Percentiles rank a stretch among this genome's conserved stretches.
Conservation (phyloP, 1,139 yeast genomes). For the Petasospora rhodanensis region DNA sequence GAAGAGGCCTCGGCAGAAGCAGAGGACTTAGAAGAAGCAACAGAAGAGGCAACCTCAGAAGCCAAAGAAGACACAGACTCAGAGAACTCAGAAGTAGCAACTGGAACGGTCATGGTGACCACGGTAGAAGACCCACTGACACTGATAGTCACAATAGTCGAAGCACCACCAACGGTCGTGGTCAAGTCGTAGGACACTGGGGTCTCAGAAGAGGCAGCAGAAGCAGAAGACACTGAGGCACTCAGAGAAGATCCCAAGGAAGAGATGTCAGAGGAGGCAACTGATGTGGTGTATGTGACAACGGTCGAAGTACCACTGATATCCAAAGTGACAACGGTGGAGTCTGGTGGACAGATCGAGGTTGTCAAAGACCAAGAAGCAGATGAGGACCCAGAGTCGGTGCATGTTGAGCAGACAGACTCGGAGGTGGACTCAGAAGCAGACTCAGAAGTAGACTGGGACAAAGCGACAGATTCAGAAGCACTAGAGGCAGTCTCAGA, state of each 20-base stretch:
- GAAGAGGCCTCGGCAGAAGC: conserved; percentile 5
- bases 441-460: background rate
- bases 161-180: no score
- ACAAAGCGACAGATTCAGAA: background rate
- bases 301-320: background rate
- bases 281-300: no score
- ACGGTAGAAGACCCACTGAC: background rate
- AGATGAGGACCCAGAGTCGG: background rate
- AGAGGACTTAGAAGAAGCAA: no score
- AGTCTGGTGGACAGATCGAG: no score
- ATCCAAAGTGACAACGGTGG: no score
- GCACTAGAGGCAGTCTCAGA: background rate
- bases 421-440: background rate
- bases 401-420: no score
- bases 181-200: no score
- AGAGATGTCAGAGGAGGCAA: no score
- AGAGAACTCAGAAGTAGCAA: background rate
- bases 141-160: no score
- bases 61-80: background rate
- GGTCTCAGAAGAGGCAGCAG: background rate
- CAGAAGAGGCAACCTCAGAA: background rate
- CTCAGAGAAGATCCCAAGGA: no score
- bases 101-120: background rate
- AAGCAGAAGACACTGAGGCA: no score
- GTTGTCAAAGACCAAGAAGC: no score